Percentiles rank a stretch among this genome's conserved stretches.
phyloP scores from a whole-genome alignment of 805 yeast species.

The Helenozyma rhizophorensis region DNA sequence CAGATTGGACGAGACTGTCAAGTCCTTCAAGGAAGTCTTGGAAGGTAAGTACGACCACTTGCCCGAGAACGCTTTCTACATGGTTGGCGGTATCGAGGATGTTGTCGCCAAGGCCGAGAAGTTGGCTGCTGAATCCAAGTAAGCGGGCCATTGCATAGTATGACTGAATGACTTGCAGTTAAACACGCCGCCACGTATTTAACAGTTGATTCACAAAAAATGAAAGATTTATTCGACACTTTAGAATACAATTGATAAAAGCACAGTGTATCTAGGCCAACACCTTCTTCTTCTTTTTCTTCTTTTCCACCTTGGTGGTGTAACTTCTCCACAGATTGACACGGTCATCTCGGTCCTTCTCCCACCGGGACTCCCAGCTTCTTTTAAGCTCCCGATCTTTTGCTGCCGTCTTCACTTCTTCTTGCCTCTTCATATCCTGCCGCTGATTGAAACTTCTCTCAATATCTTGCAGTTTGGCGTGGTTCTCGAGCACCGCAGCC shows the following conservation, averaged over 20 bases:
- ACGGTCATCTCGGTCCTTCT: conserved; percentile 51
- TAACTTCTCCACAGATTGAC: conserved; percentile 59
- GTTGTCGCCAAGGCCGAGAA: conserved; percentile 98
- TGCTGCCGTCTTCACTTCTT: conserved; percentile 30
- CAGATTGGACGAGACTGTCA: conserved; percentile 90
- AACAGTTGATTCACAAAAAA: conserved; percentile 15
- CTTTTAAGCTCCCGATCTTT: conserved; percentile 25
- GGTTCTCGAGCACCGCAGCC: conserved; percentile 41
- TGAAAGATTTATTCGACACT: conserved; percentile 12
- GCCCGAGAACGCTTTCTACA: conserved; percentile 99
- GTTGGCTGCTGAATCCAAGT: conserved; percentile 89
- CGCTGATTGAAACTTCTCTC: conserved; percentile 24
- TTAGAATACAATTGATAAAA: background rate
- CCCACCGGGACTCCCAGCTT: conserved; percentile 51
- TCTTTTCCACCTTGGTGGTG: conserved; percentile 39
- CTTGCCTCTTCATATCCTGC: conserved; percentile 21
- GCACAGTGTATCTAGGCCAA: conserved; percentile 25
- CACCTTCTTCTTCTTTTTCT: conserved; percentile 41
- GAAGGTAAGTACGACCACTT: conserved; percentile 98
- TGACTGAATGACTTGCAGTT: conserved; percentile 20
- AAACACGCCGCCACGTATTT: conserved; percentile 14
- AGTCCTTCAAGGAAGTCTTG: conserved; percentile 93
- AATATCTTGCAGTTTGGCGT: conserved; percentile 23
- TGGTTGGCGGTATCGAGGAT: conserved; percentile 99
- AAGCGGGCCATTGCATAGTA: conserved; percentile 27